Evolutionary conservation across 2,329 filamentous ascomycete species (phyloP).

Genomic region (Ceratocystis cacaofunesta): DNA sequence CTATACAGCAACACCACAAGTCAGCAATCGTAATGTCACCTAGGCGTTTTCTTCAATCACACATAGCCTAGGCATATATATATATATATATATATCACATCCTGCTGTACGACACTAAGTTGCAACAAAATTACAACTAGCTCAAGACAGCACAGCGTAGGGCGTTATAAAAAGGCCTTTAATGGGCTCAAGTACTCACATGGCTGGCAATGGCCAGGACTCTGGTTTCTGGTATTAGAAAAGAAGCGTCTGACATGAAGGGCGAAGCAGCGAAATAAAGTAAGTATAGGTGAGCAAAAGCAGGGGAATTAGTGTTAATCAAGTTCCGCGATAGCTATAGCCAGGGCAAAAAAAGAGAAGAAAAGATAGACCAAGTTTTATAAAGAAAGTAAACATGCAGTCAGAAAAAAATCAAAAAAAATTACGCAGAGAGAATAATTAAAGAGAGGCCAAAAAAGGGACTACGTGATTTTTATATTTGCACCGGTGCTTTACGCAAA

Average conservation of each 20-base stretch:
- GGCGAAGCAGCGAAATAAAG: neutral
- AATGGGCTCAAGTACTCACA: slow-evolving; percentile 43
- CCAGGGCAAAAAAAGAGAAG: neutral
- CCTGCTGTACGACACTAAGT: neutral
- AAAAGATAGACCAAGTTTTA: neutral
- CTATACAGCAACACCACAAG: slow-evolving; percentile 20
- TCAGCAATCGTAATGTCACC: neutral
- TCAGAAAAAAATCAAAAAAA: neutral
- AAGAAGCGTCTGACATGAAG: slow-evolving; percentile 20
- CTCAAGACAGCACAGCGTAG: too few relatives aligned
- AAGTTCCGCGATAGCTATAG: too few relatives aligned
- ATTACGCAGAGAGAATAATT: neutral
- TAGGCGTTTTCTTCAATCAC: neutral
- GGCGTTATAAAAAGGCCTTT: too few relatives aligned
- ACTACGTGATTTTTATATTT: neutral
- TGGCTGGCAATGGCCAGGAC: slow-evolving; percentile 88
- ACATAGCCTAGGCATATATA: neutral
- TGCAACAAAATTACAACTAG: neutral
- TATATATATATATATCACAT: too few relatives aligned
- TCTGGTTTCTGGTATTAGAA: slow-evolving; percentile 38
- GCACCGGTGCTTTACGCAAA: neutral
- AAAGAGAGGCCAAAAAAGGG: neutral
- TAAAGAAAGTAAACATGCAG: neutral
- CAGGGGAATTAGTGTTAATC: too few relatives aligned
- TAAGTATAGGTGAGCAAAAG: too few relatives aligned